phyloP scores from a whole-genome alignment of 805 yeast genomes.

The Cyberlindnera euphorbiiphila region DNA sequence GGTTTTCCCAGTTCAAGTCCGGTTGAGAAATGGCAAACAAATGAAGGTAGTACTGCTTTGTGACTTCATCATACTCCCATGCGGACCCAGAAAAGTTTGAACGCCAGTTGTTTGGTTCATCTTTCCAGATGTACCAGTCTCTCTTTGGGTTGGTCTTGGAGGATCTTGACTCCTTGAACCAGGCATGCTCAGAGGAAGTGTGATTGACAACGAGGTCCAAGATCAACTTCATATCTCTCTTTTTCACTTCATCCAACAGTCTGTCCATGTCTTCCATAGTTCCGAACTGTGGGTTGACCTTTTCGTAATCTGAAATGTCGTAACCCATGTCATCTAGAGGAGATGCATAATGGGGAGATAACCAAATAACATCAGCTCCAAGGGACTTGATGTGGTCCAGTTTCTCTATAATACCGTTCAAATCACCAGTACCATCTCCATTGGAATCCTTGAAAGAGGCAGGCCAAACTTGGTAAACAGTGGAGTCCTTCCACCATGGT shows the following conservation, averaged over 20 bases:
- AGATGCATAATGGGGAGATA: constrained; percentile 54
- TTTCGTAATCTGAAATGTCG: constrained; percentile 52
- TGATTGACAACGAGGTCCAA: constrained; percentile 59
- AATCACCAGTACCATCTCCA: constrained; percentile 57
- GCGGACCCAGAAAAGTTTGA: constrained; percentile 52
- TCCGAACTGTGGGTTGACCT: constrained; percentile 51
- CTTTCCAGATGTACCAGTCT: constrained; percentile 59
- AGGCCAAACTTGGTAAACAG: constrained; percentile 58
- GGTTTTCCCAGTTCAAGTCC: constrained; percentile 59
- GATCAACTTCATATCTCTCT: constrained; percentile 47
- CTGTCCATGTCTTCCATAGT: constrained; percentile 48
- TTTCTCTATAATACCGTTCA: constrained; percentile 48
- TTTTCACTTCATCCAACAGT: constrained; percentile 43
- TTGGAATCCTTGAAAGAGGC: constrained; percentile 57
- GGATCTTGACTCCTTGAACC: constrained; percentile 55
- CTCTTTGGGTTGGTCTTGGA: constrained; percentile 50
- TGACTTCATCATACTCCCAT: constrained; percentile 51
- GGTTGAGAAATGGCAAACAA: constrained; percentile 54
- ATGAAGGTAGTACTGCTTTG: constrained; percentile 52
- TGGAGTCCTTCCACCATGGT: constrained; percentile 54
- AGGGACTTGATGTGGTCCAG: constrained; percentile 47
- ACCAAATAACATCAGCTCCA: constrained; percentile 52
- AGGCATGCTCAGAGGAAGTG: constrained; percentile 50
- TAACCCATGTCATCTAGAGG: constrained; percentile 65
- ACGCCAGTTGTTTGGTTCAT: constrained; percentile 55